phyloP scores from a whole-genome alignment of 129 eudicot genomes.

The Helianthus tuberosus region DNA sequence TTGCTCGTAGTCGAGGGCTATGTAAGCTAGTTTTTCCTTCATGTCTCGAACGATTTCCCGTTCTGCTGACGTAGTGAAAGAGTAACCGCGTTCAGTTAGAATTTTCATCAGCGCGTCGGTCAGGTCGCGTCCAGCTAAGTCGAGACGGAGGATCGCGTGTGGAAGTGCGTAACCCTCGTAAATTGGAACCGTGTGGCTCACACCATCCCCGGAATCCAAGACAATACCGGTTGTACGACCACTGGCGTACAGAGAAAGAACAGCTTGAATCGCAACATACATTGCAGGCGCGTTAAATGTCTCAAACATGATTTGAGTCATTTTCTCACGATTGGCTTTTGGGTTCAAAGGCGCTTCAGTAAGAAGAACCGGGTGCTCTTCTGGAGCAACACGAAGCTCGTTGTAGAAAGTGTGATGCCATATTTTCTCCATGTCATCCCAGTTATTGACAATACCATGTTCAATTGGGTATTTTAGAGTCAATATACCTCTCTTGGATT shows the following conservation, averaged over 20 bases:
- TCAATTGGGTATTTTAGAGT: conserved; percentile 12
- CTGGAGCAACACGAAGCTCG: conserved; percentile 18
- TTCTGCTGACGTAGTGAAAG: conserved; percentile 18
- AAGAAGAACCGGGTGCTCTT: conserved; percentile 21
- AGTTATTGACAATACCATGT: conserved; percentile 9
- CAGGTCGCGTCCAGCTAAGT: conserved; percentile 20
- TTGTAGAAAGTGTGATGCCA: conserved; percentile 23
- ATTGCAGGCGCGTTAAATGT: conserved; percentile 15
- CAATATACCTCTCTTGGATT: conserved; percentile 16
- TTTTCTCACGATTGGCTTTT: conserved; percentile 11
- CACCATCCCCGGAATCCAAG: conserved; percentile 6
- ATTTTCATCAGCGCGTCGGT: conserved; percentile 17
- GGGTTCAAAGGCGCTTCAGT: conserved; percentile 21
- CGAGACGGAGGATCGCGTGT: conserved; percentile 21
- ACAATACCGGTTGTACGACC: conserved; percentile 19
- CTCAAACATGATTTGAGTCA: conserved; percentile 19
- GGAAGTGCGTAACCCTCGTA: conserved; percentile 14
- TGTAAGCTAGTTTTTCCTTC: conserved; percentile 16
- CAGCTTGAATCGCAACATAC: conserved; percentile 15
- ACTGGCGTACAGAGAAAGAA: conserved; percentile 16
- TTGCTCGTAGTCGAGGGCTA: conserved; percentile 17
- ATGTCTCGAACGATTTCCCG: conserved; percentile 15
- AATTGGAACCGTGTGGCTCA: conserved; percentile 2
- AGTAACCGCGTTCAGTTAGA: conserved; percentile 19
- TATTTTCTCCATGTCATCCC: conserved; percentile 17